Conservation (phyloP, 2,329 filamentous ascomycete genomes). For the Lasiodiplodia hormozganensis region DNA sequence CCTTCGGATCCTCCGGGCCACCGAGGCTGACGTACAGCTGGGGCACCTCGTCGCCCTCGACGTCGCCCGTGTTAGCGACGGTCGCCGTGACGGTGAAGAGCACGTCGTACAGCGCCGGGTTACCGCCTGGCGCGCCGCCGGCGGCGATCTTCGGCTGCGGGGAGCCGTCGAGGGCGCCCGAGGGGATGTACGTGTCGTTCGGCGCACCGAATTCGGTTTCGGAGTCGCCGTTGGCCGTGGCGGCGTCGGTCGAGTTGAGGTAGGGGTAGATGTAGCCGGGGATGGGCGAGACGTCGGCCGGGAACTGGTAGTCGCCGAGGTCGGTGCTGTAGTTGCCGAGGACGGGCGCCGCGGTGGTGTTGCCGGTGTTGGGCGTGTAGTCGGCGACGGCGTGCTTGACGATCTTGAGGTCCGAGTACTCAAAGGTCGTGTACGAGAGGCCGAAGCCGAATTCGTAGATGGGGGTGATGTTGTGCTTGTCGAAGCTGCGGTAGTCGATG, state of each 20-base stretch:
- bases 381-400: slow-evolving; percentile 55
- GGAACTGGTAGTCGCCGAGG: slow-evolving; percentile 72
- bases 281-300: slow-evolving; percentile 61
- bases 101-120: slow-evolving; percentile 70
- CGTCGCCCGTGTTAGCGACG: slow-evolving; percentile 73
- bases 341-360: slow-evolving; percentile 67
- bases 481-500: slow-evolving; percentile 82
- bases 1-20: slow-evolving; percentile 71
- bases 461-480: slow-evolving; percentile 68
- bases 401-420: slow-evolving; percentile 72
- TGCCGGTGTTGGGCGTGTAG: slow-evolving; percentile 68
- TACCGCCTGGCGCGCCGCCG: slow-evolving; percentile 68
- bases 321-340: slow-evolving; percentile 70
- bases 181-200: slow-evolving; percentile 65
- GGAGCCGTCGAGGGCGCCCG: slow-evolving; percentile 61
- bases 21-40: slow-evolving; percentile 83
- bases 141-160: slow-evolving; percentile 66
- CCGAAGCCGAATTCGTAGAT: slow-evolving; percentile 85
- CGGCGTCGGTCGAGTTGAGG: slow-evolving; percentile 68
- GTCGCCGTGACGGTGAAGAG: slow-evolving; percentile 72
- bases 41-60: slow-evolving; percentile 72
- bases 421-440: slow-evolving; percentile 80
- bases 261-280: slow-evolving; percentile 73
- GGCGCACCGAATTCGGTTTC: slow-evolving; percentile 65
- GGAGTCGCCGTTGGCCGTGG: slow-evolving; percentile 61